Base-by-base conservation (phyloP, 805 yeast genomes). In the Komagataella pastoris region DNA sequence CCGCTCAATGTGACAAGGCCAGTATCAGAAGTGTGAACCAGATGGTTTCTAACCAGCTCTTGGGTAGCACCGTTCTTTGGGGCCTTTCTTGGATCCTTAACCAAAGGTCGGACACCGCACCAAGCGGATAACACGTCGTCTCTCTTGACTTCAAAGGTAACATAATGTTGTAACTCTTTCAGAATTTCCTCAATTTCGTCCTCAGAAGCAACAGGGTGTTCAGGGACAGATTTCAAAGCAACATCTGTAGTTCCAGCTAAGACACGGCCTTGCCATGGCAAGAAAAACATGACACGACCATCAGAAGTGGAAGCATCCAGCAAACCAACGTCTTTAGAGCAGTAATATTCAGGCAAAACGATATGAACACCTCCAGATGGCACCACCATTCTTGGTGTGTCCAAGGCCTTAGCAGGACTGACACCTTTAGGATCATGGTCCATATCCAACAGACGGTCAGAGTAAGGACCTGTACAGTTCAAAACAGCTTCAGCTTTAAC, bases 201-300 rank as follows among this genome's bases (percentile, higher is more conserved):
- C 68, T 90, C 97, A 47, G 83, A 73, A 24, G 98, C 96, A 50
- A 80, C 76, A 52, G 97, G 97, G 61, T 76, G 80, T 58, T 74
- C 81, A 47, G 88, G 87, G 51, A 84, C 80, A 56, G 73, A 72
- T 56, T 77, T 78, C 70, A 84, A 69, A 47, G 97, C 95, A 50
- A 88, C 84, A 71, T 90, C 98, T 52, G 98, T 90, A 55, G 98
- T 90, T 65, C 98, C 98, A 53, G 96, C 97, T 57, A 90, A 75
- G 40, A 90, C 95, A 66, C 89, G 86, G 5, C 97, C 96, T 73
- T 89, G 97, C 97, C 97, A 90, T 59, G 98, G 98, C 66, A 90
- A 74, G 74, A 91, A 90, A 71, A 90, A 90, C 85, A 91, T 86
- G 51, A 90, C 97, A 69, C 98, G 81, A 53, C 97, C 97, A 65